Evolutionary conservation across 345 rosid genomes (phyloP), one percentile per base, ranked within the genome.

Genomic region (Aquilaria yunnanensis): DNA sequence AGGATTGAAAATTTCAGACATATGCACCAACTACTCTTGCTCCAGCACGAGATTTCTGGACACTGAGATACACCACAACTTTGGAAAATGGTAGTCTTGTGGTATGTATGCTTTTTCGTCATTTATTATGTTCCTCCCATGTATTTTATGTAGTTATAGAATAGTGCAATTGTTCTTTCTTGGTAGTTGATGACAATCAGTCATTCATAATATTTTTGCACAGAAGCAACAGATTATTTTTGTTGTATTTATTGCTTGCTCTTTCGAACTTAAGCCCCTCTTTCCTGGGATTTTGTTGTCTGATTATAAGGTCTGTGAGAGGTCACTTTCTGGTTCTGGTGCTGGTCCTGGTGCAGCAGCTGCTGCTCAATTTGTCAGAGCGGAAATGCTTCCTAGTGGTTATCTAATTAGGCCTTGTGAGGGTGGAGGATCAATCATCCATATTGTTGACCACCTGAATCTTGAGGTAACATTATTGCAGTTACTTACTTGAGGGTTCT

Each of bases 41-140:
- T 77, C 92, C 97, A 69, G 98, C 98, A 14, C 91, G 98, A 59
- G 99, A 95, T 79, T 87, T 91, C 72, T 95, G 99, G 99, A 95
- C 98, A 48, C 74, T 95, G 61, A 83, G 99, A 81, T 95, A 95
- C 72, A 87, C 99, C 51, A 89, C 86, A 2, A 89, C 79, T 68
- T 79, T 95, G 49, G 99, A 92, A 65, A 92, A 95, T 62, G 99
- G 99, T 77, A 95, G 98, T 82, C 85, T 91, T 45, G 99, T 92
- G 97, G 99, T 95, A 89, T 67, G 83, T 47, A 48, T 50, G 16
- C 32, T 32, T 11, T 43, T 23, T 55, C 23, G 45, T 33, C 23
- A 23, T 23, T 23, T 23, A 23, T 23, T 23, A 23, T 23, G 23
- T 23, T 23, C 23, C 23, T 23, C 23, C 23, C 23, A 23, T 23